Evolutionary conservation across 306 rosid species (phyloP), one percentile per base, ranked within the genome.

Genomic region (Delonix regia): DNA sequence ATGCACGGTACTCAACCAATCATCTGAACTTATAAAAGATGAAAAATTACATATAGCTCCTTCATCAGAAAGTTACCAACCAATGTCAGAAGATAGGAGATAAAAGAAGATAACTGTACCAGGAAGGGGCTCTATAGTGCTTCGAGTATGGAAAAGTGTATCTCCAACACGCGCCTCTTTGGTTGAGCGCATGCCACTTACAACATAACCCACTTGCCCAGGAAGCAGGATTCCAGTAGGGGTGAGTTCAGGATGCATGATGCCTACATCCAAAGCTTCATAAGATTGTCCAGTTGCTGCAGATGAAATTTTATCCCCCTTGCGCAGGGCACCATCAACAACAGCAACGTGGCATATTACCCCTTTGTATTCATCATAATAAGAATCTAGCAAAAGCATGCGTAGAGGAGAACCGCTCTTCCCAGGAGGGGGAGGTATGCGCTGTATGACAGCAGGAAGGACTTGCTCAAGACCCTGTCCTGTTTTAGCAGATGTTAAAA

Each of bases 141-240:
- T 87, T 73, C 73, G 72, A 73, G 79, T 65, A 77, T 91, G 97
- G 84, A 84, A 83, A 82, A 95, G 95, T 49, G 99, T 92, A 83
- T 95, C 99, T 38, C 98, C 98, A 83, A 94, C 73, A 14, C 98
- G 92, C 5, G 98, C 99, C 78, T 92, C 99, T 86, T 92, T 95
- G 77, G 99, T 92, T 19, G 99, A 88, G 52, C 97, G 95, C 99
- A 95, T 95, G 76, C 99, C 99, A 82, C 88, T 92, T 82, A 95
- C 94, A 82, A 95, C 88, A 69, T 95, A 95, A 30, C 99, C 99
- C 51, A 95, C 99, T 83, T 92, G 98, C 64, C 99, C 98, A 60
- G 97, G 85, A 62, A 87, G 95, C 81, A 95, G 89, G 75, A 85
- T 83, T 64, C 97, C 98, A 4, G 99, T 95, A 71, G 97, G 79